Percentiles rank a stretch among this genome's conserved stretches.
Evolutionary conservation across 78 protist species (phyloP).

Genomic region (Speleostelium caveatum): DNA sequence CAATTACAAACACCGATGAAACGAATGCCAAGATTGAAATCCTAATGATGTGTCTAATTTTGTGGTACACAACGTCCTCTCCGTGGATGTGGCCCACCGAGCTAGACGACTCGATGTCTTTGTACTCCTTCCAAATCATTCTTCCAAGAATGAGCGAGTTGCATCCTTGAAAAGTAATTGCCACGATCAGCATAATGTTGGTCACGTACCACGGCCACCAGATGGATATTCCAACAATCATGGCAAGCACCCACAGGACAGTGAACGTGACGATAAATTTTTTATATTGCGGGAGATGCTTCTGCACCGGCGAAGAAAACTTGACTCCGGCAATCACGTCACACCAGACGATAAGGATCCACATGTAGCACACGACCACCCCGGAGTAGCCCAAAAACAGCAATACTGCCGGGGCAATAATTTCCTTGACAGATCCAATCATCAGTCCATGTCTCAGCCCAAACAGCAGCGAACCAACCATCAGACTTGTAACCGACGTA

Average conservation of each 20-base stretch:
- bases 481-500: background rate
- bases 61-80: conserved; percentile 3
- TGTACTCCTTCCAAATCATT: conserved; percentile 29
- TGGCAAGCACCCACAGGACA: conserved; percentile 1
- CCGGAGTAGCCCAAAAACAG: background rate
- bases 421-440: background rate
- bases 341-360: background rate
- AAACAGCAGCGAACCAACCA: background rate
- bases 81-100: background rate
- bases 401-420: background rate
- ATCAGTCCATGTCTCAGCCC: background rate
- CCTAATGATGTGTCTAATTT: background rate
- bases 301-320: background rate
- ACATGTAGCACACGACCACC: background rate
- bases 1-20: conserved; percentile 2
- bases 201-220: conserved; percentile 17
- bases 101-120: too few relatives aligned
- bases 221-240: conserved; percentile 16
- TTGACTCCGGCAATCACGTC: background rate
- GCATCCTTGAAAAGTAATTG: background rate
- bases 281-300: background rate
- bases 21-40: background rate
- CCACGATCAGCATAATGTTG: background rate
- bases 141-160: background rate
- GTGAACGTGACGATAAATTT: background rate